Base-by-base conservation (phyloP, 306 rosid species). In the Dicorynia guianensis region DNA sequence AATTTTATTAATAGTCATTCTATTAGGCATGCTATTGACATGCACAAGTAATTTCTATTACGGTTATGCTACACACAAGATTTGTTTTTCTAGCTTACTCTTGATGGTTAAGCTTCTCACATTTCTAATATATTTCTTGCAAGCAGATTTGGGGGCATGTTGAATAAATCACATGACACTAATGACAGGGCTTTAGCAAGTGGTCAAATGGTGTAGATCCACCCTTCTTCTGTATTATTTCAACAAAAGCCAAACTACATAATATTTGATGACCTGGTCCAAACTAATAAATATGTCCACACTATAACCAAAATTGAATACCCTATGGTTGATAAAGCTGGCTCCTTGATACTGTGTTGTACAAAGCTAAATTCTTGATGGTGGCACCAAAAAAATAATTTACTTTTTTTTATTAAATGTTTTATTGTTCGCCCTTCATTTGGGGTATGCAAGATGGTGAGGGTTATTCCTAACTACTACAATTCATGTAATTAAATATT, bases 121-220 rank as follows among this genome's bases (percentile, higher is more conserved):
- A n/a, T 56, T 75, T 55, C 48, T 77, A 53, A 67, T 72, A 67
- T 65, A 65, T 11, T 73, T 70, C 50, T 71, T 70, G 82, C 91
- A 89, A 97, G 77, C 98, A 94, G 87, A 90, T 94, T 63, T 71
- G 43, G 53, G 84, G 86, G 55, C 88, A 94, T 82, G 89, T 84
- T 84, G 76, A 82, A 74, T 38, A 63, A 56, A 39, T 68, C 36
- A 60, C 75, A 72, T 87, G 83, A 52, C 89, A 94, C n/a, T n/a
- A n/a, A n/a, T n/a, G n/a, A n/a, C n/a, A n/a, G 96, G n/a, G 98
- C 92, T 77, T 87, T 83, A 67, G 86, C 93, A 60, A 92, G 92
- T 44, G 97, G 96, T 80, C 87, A 90, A 80, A 85, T 85, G 78
- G 98, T 94, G 87, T 91, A 79, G 78, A 88, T 94, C 79, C 98